Base-by-base conservation (phyloP, 352 stramenopile genomes). In the Phytophthora vignae region DNA sequence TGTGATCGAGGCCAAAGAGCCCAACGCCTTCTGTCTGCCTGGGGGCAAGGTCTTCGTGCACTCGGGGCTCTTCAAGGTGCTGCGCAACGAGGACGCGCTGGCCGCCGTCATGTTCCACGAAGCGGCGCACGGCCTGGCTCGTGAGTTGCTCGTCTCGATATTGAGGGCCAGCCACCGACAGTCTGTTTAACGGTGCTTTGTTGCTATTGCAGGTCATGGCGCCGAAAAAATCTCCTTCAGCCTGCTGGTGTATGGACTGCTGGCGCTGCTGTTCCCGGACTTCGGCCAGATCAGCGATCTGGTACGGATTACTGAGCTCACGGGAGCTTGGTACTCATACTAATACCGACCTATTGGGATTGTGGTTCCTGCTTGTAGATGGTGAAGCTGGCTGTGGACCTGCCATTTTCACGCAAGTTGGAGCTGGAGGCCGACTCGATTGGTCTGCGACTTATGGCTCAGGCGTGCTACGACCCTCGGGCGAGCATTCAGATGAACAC, bases 21-120 rank as follows among this genome's bases (percentile, higher is more conserved):
- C 86, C 4, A 93, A 93, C 56, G 86, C 86, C 40, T 93, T 93
- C 55, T 93, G 86, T 50, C 68, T 93, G 19, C 84, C 86, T 36
- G 86, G 85, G 38, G 84, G 86, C 11, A 93, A 94, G 67, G 81
- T 94, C 2, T 94, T 91, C 56, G 84, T 94, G 5, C 82, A 92
- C 69, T 83, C 86, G 25, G 86, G 86, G 4, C 72, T 94, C 10
- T 94, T 94, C 71, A 90, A 90, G 50, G 70, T 91, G 22, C 64
- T 94, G 2, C 50, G 64, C 5, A 81, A 85, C 50, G 84, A 94
- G 72, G 86, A 94, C 62, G 66, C 79, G 15, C 73, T 94, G 12
- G 86, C 86, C 0, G 83, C 86, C 0, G 86, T 93, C 12, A 77
- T 93, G 67, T 90, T 90, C 65, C 86, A 93, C 55, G 86, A 93